phyloP scores from a whole-genome alignment of 768 basidiomycete species.

The Solioccasus polychromus region DNA sequence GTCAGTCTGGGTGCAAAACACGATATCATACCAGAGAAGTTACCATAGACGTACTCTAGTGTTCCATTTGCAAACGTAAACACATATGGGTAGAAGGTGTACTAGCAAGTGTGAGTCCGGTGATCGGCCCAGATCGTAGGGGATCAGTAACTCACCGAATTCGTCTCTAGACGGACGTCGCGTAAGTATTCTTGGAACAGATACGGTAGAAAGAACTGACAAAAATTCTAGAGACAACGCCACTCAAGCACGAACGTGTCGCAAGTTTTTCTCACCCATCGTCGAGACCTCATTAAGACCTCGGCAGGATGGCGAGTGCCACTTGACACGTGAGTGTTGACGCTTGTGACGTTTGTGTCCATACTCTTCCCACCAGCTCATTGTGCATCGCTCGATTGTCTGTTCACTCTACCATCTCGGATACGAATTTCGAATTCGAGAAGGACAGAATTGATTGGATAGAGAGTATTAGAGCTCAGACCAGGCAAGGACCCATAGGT shows the following conservation, averaged over 20 bases:
- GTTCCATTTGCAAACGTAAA: conserved; percentile 51
- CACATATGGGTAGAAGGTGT: conserved; percentile 54
- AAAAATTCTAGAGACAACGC: background rate
- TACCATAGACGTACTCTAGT: conserved; percentile 53
- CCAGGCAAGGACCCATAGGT: conserved; percentile 60
- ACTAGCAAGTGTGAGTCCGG: too few species aligned
- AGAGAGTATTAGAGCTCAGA: conserved; percentile 57
- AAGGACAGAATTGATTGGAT: conserved; percentile 53
- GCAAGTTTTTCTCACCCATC: conserved; percentile 36
- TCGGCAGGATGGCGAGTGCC: too few species aligned
- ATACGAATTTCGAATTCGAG: too few species aligned
- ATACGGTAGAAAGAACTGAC: conserved; percentile 45
- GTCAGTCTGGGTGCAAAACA: background rate
- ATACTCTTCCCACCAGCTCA: conserved; percentile 66
- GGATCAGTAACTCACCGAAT: conserved; percentile 44
- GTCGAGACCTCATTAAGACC: too few species aligned
- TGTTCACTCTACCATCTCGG: conserved; percentile 51
- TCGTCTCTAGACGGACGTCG: conserved; percentile 46
- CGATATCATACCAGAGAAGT: conserved; percentile 40
- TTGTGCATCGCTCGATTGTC: conserved; percentile 54
- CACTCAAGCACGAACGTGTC: background rate
- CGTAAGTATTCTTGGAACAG: conserved; percentile 54
- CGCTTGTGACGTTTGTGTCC: too few species aligned
- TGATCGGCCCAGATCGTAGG: too few species aligned
- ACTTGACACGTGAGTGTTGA: too few species aligned